Evolutionary conservation across 768 basidiomycete genomes (phyloP), one percentile per base, ranked within the genome.

Genomic region (Tricholoma matsutake): DNA sequence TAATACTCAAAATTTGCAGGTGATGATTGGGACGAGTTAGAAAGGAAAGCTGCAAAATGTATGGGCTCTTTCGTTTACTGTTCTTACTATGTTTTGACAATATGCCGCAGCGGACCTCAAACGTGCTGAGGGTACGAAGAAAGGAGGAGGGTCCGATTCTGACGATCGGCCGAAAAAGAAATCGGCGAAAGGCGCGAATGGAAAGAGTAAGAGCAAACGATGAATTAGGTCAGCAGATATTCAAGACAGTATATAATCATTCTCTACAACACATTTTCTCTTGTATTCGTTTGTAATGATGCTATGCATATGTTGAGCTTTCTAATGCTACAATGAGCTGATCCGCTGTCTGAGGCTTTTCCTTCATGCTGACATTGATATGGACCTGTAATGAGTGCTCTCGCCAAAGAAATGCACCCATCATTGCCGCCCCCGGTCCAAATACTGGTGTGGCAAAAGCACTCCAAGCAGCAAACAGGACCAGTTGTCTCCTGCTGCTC

Each of bases 21-120:
- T 9, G 93, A 96, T 57, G 95, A 96, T 67, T 99, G 96, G 96
- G 96, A 97, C 68, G 94, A 94, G 73, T 79, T 97, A 35, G 96
- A 97, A 75, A 80, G 85, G 49, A 96, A 95, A 72, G 95, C 95
- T 6, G 92, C 92, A 7, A 91, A 90, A 81, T 90, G 87, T 92
- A 69, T 67, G 79, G 18, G n/a, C 35, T n/a, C 41, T 13, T 7
- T 20, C 34, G 10, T 56, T 59, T 3, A 6, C 20, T 13, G 47
- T 47, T 34, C 43, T 1, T 34, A 13, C 22, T 6, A 28, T 41
- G 45, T 25, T 25, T 58, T 57, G 73, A 71, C 71, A 61, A 68
- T 73, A 54, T 53, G 60, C 45, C 31, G 39, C 55, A 84, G 83
- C 83, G 60, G 83, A 85, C 65, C 78, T 77, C 59, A 84, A 80